phyloP scores from a whole-genome alignment of 805 yeast genomes.

The Ogataea wickerhamii region DNA sequence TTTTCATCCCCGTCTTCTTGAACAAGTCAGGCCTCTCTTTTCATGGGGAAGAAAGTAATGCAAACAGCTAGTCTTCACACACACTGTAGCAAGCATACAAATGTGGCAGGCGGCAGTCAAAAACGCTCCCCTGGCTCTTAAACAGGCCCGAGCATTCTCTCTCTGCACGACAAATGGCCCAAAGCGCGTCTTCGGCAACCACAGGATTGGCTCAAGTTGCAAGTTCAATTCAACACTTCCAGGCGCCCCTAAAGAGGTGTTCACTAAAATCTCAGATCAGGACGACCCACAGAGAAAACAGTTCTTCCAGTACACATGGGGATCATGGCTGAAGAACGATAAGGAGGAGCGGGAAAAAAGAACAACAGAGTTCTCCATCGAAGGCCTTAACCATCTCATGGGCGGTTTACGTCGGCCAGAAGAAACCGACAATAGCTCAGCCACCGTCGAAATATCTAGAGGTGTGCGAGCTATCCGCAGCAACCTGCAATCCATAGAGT shows the following conservation, averaged over 20 bases:
- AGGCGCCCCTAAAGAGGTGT: slow-evolving; percentile 35
- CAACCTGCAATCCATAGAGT: slow-evolving; percentile 21
- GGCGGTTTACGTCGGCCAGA: slow-evolving; percentile 40
- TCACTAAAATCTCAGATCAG: slow-evolving; percentile 56
- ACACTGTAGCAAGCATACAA: no score
- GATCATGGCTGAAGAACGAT: slow-evolving; percentile 88
- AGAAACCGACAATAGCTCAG: slow-evolving; percentile 26
- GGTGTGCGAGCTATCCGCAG: slow-evolving; percentile 20
- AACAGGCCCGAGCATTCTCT: no score
- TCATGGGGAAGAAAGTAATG: no score
- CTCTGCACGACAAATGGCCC: no score
- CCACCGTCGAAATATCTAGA: slow-evolving; percentile 9
- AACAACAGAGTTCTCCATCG: slow-evolving; percentile 74
- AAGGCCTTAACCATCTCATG: slow-evolving; percentile 62
- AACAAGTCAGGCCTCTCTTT: no score
- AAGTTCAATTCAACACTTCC: slow-evolving; percentile 3
- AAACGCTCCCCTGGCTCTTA: no score
- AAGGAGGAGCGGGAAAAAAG: slow-evolving; percentile 68
- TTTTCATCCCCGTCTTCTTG: no score
- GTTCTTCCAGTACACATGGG: slow-evolving; percentile 91
- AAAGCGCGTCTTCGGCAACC: no score
- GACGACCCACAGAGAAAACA: slow-evolving; percentile 64
- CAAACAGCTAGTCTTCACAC: no score
- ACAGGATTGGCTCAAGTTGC: no score
- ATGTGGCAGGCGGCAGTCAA: no score